Evolutionary conservation across 2,329 filamentous ascomycete genomes (phyloP), one percentile per base, ranked within the genome.

Genomic region (Aureobasidium sp.): DNA sequence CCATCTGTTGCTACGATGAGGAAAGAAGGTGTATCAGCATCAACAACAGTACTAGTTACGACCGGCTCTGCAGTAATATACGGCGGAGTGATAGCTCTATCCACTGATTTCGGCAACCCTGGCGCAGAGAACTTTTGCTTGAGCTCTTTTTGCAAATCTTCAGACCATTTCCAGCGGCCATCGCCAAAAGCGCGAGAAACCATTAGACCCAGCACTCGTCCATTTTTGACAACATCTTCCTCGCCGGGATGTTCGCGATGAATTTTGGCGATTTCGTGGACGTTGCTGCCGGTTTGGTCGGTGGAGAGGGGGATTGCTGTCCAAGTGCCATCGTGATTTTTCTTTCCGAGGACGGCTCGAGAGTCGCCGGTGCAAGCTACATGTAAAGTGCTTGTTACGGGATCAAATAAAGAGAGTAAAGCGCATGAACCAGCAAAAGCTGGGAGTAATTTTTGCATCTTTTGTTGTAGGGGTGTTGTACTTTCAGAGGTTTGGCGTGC

Each of bases 161-260:
- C 68, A 4, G 81, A 70, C 84, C 85, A 89, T 70, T 90, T 90
- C 84, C 84, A 88, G 62, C 82, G 78, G 56, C 81, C 78, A 69
- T 90, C 86, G 17, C 87, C 87, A 68, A 90, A 89, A 0, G 84
- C 86, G 5, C 87, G 79, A 0, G 85, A 84, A 1, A 88, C 79
- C 44, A 84, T 78, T 1, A 82, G 67, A 1, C 87, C 86, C 63
- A 88, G 77, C 0, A 89, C 72, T 0, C 87, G 80, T 0, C 86
- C 86, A 17, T 78, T 74, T 62, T 79, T 76, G 3, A 89, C 76
- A 12, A 85, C 78, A 9, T 79, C 74, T 19, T 79, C 75, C 71
- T 89, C 86, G 44, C 81, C 81, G 0, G 86, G 87, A 69, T 90
- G 87, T 54, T 82, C 81, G 0, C 71, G 71, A 11, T 76, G 69